Base-by-base conservation (phyloP, 768 basidiomycete genomes). In the Pleurotus tuber-regium region DNA sequence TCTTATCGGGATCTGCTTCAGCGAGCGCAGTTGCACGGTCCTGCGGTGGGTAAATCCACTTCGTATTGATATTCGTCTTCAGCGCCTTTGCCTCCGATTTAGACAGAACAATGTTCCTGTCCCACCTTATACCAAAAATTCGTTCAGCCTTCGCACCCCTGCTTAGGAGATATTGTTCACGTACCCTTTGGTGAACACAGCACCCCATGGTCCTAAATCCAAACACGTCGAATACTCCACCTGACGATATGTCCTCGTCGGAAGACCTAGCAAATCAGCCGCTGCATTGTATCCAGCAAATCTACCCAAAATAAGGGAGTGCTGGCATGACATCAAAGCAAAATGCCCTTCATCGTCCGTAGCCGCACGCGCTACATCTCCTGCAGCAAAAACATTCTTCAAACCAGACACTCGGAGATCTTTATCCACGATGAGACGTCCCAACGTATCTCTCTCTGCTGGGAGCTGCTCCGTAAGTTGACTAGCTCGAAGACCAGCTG, bases 401-500 rank as follows among this genome's bases (percentile, higher is more conserved):
- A 58, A 24, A 21, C 60, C 60, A 35, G 54, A 14, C 14, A 57
- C 58, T 39, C 55, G 14, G 35, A 59, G 54, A 9, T 54, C 44
- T 16, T 54, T 51, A 40, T 52, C 48, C 2, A 58, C 56, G 29
- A 52, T 35, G 9, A 61, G 52, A 3, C 61, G 57, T 3, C 55
- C 59, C 12, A 58, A 21, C 6, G 49, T 35, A 43, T 62, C 61
- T 23, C 44, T 54, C 28, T 57, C 38, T 12, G 40, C 55, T 42
- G 61, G 54, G 11, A 62, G 51, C 33, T 62, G 61, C 3, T 54
- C 50, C 6, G 61, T 62, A 24, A 62, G 57, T 11, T 23, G 1
- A 35, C 50, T 57, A 4, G 61, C 61, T 2, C 57, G 59, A 52
- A 62, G 48, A 11, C 61, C 61, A 2, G 53, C 61, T 18, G 61